Evolutionary conservation across 1,139 yeast species (phyloP).

Genomic region (Neolecta irregularis): DNA sequence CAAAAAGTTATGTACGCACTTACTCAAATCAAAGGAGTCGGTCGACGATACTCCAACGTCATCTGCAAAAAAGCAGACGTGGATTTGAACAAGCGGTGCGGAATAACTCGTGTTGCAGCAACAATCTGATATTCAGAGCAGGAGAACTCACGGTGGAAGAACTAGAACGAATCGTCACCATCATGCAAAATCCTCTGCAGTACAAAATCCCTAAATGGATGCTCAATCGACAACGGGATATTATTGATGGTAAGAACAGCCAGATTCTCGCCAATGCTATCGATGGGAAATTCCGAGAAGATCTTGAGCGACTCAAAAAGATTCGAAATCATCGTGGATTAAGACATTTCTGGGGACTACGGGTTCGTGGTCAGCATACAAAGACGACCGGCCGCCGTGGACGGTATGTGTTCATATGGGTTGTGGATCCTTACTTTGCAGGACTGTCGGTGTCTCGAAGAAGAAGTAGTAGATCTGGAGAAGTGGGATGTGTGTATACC

Average conservation of each 20-base stretch:
- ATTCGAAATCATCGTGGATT: conserved; percentile 99
- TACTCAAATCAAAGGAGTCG: conserved; percentile 97
- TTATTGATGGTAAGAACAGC: conserved; percentile 97
- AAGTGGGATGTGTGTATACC: too few relatives aligned
- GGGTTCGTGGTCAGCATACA: conserved; percentile 60
- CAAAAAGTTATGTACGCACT: conserved; percentile 99
- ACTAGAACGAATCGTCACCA: conserved; percentile 98
- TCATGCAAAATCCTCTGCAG: conserved; percentile 99
- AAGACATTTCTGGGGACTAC: conserved; percentile 99
- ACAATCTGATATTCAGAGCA: conserved; percentile 39
- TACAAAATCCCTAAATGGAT: conserved; percentile 99
- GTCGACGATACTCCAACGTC: conserved; percentile 99
- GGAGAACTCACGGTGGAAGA: conserved; percentile 99
- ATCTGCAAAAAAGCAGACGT: conserved; percentile 99
- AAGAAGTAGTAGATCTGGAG: conserved; percentile 27
- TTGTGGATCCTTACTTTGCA: too few relatives aligned
- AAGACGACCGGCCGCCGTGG: conserved; percentile 98
- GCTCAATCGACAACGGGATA: conserved; percentile 99
- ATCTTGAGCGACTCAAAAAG: conserved; percentile 98
- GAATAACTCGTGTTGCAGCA: background rate
- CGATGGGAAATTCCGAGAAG: conserved; percentile 99
- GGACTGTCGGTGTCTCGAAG: conserved; percentile 31
- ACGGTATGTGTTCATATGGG: conserved; percentile 13
- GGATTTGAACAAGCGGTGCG: conserved; percentile 71
- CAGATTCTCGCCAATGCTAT: conserved; percentile 97